Evolutionary conservation across 768 basidiomycete genomes (phyloP).

Genomic region (Sporobolomyces phaffii): DNA sequence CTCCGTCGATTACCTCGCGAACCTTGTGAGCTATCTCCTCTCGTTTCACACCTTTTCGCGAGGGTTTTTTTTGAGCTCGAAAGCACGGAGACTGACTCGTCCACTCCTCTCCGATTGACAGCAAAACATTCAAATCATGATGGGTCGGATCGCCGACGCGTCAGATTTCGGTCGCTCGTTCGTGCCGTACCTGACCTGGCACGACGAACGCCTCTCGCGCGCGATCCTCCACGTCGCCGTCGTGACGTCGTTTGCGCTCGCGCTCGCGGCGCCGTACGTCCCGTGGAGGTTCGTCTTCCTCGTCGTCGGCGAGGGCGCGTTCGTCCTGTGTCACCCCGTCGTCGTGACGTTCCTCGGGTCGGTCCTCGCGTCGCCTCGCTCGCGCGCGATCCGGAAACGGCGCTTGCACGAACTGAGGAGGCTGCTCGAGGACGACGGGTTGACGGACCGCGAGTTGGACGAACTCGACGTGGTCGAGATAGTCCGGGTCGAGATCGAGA

Average conservation of each 20-base stretch:
- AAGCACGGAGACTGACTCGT: too few species aligned
- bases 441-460: constrained; percentile 28
- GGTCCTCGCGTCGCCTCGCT: neutral
- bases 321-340: constrained; percentile 37
- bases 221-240: constrained; percentile 35
- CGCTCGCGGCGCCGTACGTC: constrained; percentile 24
- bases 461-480: constrained; percentile 26
- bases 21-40: constrained; percentile 9
- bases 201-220: constrained; percentile 24
- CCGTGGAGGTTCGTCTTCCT: constrained; percentile 36
- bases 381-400: neutral
- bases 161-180: constrained; percentile 37
- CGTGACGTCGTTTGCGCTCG: constrained; percentile 24
- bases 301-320: constrained; percentile 27
- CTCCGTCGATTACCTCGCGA: constrained; percentile 31
- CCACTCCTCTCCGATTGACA: neutral
- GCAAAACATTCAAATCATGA: constrained; percentile 43
- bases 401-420: neutral
- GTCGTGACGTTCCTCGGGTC: constrained; percentile 5
- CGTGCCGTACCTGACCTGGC: constrained; percentile 41
- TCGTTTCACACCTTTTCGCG: neutral
- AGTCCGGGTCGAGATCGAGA: constrained; percentile 31
- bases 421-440: constrained; percentile 31
- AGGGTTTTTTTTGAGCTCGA: too few species aligned
- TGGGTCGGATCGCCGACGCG: constrained; percentile 40